Evolutionary conservation across 192 early-diverging fungal species (phyloP).

Genomic region (Linnemannia schmuckeri): DNA sequence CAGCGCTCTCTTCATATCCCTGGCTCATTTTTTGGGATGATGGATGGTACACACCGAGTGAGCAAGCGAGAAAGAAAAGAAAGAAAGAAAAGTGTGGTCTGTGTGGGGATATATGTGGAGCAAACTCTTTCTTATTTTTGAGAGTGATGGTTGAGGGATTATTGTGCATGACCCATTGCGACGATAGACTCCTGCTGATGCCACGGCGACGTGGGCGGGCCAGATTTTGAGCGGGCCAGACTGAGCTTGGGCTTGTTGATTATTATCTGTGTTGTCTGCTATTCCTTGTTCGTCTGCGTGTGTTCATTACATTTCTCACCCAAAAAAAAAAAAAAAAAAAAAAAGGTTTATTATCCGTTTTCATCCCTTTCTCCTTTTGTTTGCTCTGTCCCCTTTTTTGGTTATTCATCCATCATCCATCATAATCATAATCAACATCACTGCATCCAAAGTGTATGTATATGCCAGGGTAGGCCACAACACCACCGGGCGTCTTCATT

Average conservation of each 20-base stretch:
- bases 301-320: too few relatives aligned
- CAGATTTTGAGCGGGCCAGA: too few relatives aligned
- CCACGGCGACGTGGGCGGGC: too few relatives aligned
- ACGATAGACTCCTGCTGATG: too few relatives aligned
- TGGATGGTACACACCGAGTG: not conserved
- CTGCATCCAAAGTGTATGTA: not conserved
- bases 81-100: not conserved
- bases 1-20: slow-evolving; percentile 3
- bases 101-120: not conserved
- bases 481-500: not conserved
- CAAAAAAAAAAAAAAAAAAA: too few relatives aligned
- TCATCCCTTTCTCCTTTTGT: not conserved
- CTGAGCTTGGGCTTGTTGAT: too few relatives aligned
- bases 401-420: not conserved
- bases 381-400: not conserved
- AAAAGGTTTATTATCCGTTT: too few relatives aligned
- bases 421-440: not conserved
- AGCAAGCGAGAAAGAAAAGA: not conserved
- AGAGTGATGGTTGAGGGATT: too few relatives aligned
- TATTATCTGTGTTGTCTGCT: too few relatives aligned
- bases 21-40: not conserved
- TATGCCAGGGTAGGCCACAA: not conserved
- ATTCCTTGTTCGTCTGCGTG: too few relatives aligned
- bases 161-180: too few relatives aligned
- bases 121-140: not conserved